A percentile compares a stretch with the other conserved stretches of the same genome.
Evolutionary conservation across 2,329 filamentous ascomycete genomes (phyloP).

Genomic region (Paraphaeosphaeria sporulosa): DNA sequence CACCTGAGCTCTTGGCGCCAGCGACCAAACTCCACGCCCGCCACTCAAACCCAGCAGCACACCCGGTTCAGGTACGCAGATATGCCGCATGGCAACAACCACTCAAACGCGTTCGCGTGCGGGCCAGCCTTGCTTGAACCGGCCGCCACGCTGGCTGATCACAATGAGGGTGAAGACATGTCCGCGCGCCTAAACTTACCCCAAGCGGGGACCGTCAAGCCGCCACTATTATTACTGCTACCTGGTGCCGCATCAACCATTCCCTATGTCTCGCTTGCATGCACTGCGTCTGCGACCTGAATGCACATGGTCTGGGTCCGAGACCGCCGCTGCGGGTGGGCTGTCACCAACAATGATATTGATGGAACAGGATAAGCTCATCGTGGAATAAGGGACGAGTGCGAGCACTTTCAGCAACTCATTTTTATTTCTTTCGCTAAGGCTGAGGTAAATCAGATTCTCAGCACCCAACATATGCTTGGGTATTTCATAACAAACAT

Average conservation of each 20-base stretch:
- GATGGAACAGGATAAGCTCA: neutral
- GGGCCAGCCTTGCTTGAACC: neutral
- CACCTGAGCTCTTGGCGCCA: neutral
- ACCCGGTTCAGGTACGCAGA: neutral
- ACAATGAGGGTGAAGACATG: neutral
- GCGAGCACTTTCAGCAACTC: neutral
- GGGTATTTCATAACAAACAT: neutral
- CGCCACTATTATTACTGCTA: neutral
- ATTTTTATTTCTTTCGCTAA: neutral
- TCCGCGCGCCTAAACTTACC: slow-evolving; percentile 7
- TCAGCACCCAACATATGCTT: neutral
- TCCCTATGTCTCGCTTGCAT: neutral
- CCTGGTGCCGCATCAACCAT: neutral
- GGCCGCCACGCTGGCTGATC: neutral
- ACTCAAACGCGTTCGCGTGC: neutral
- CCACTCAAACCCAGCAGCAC: neutral
- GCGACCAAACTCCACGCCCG: neutral
- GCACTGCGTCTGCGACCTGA: neutral
- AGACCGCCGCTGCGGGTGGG: neutral
- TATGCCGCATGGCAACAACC: neutral
- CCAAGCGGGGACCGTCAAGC: neutral
- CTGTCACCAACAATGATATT: neutral
- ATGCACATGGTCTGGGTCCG: neutral
- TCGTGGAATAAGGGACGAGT: neutral
- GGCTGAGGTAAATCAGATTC: neutral